Percentiles rank a stretch among this genome's conserved stretches.
These are phyloP conservation scores for Cladosporium halotolerans DNA, from an alignment of 2,329 filamentous ascomycete genomes.

Conservation along the genomic window DNA sequence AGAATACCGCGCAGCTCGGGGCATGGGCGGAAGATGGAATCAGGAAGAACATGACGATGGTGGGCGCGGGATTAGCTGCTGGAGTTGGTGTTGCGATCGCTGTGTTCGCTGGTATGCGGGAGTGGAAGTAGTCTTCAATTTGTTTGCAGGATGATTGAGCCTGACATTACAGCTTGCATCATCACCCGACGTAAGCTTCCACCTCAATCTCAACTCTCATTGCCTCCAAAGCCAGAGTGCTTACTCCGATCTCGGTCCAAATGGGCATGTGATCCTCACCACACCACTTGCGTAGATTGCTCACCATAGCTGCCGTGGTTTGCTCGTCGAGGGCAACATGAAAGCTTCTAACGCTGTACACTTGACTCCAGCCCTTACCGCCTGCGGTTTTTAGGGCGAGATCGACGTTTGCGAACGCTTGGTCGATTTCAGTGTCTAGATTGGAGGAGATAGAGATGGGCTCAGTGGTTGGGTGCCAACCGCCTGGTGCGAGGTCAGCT, in stretches of 20 bases:
- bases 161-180: not conserved
- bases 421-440: slow-evolving; percentile 29
- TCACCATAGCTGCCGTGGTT: slow-evolving; percentile 35
- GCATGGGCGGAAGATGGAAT: not conserved
- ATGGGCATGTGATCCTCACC: slow-evolving; percentile 49
- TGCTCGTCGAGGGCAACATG: slow-evolving; percentile 17
- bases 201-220: slow-evolving; percentile 59
- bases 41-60: not conserved
- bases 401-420: slow-evolving; percentile 54
- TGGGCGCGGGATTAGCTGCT: not conserved
- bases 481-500: slow-evolving; percentile 21
- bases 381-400: slow-evolving; percentile 46
- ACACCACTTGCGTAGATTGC: slow-evolving; percentile 43
- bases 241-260: slow-evolving; percentile 50
- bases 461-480: slow-evolving; percentile 28
- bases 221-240: slow-evolving; percentile 39
- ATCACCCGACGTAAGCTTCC: slow-evolving; percentile 13
- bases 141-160: too few relatives aligned
- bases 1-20: not conserved
- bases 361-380: slow-evolving; percentile 52
- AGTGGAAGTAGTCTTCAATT: too few relatives aligned
- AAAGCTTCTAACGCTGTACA: slow-evolving; percentile 33
- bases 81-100: not conserved
- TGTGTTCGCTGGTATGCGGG: not conserved
- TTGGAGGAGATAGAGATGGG: slow-evolving; percentile 16